These are phyloP conservation scores for Ogataea paradorogensis DNA, from an alignment of 805 yeast genomes.

Conservation along the genomic window DNA sequence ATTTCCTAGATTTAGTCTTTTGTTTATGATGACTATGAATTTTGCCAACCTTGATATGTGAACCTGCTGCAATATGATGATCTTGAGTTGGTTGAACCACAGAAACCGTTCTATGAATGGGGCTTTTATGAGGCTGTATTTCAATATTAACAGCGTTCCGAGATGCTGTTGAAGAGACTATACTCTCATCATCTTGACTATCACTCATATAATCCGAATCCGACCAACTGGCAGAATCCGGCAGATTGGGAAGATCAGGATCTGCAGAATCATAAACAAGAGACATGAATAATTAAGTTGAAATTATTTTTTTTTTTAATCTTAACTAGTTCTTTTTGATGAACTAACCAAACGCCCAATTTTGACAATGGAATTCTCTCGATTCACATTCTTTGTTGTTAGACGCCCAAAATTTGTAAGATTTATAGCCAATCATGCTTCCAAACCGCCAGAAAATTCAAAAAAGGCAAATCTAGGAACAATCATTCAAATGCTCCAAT, in stretches of 20 bases:
- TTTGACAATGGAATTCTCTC: not conserved
- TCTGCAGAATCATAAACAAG: slow-evolving; percentile 39
- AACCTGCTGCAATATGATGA: slow-evolving; percentile 4
- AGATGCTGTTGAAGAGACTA: not conserved
- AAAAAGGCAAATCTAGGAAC: slow-evolving; percentile 51
- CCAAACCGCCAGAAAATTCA: not conserved
- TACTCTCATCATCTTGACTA: not conserved
- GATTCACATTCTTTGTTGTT: slow-evolving; percentile 25
- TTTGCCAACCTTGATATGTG: not conserved
- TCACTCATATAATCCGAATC: slow-evolving; percentile 29
- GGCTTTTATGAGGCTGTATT: not conserved
- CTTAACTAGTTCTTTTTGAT: not conserved
- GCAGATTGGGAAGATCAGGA: slow-evolving; percentile 40
- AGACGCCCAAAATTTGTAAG: not conserved
- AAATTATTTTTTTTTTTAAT: not conserved
- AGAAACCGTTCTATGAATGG: not conserved
- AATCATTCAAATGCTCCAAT: slow-evolving; percentile 46
- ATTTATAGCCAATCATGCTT: not conserved
- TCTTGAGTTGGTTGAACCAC: slow-evolving; percentile 4
- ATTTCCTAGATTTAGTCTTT: slow-evolving; percentile 26
- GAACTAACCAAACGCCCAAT: too few species aligned
- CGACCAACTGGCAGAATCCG: slow-evolving; percentile 34
- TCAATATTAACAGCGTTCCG: not conserved
- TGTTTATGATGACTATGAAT: slow-evolving; percentile 4
- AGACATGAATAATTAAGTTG: slow-evolving; percentile 1